phyloP scores from a whole-genome alignment of 106 monocot genomes.

The Dendrobium officinale region DNA sequence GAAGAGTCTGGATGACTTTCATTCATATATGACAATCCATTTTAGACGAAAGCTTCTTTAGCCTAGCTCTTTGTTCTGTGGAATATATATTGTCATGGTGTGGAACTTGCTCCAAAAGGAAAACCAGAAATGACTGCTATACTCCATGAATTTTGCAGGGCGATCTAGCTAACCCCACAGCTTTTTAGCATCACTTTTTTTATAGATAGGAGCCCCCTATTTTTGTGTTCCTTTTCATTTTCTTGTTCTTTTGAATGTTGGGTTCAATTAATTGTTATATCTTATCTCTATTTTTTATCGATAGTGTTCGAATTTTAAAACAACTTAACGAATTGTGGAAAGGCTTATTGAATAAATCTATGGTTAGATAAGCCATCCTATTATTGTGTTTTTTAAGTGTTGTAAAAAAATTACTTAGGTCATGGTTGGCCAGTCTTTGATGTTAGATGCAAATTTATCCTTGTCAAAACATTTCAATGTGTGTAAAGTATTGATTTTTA shows the following conservation, averaged over 20 bases:
- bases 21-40: too few relatives aligned
- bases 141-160: too few relatives aligned
- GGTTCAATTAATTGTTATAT: neutral
- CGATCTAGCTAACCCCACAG: neutral
- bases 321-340: neutral
- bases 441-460: neutral
- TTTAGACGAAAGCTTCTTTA: too few relatives aligned
- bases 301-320: neutral
- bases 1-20: too few relatives aligned
- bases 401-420: neutral
- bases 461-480: neutral
- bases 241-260: neutral
- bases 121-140: too few relatives aligned
- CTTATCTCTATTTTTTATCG: neutral
- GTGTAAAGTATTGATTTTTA: neutral
- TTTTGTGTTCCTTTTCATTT: neutral
- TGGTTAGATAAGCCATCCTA: neutral
- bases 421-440: neutral
- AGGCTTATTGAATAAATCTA: neutral
- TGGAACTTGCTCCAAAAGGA: too few relatives aligned
- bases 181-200: neutral
- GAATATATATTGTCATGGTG: too few relatives aligned
- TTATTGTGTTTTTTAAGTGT: neutral
- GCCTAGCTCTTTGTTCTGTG: too few relatives aligned
- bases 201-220: neutral